Conservation (phyloP, 1,284 basidiomycete species). For the Agaricales sp. region DNA sequence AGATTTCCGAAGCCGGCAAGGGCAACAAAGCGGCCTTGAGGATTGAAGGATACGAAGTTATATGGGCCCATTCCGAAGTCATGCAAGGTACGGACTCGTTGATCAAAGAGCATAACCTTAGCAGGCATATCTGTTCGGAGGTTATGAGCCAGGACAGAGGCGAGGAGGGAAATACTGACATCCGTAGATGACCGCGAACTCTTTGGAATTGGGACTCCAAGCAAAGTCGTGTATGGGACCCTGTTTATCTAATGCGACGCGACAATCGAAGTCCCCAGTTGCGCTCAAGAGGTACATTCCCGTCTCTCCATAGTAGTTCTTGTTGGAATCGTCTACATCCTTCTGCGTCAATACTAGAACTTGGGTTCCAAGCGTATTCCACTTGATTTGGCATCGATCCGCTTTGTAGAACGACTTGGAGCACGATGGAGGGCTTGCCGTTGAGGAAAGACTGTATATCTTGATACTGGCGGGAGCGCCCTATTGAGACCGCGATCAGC, state of each 20-base stretch:
- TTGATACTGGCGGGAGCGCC: constrained; percentile 89
- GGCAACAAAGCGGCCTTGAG: constrained; percentile 82
- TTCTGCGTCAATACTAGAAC: constrained; percentile 88
- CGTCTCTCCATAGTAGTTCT: constrained; percentile 97
- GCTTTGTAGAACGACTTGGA: constrained; percentile 96
- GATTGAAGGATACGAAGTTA: constrained; percentile 94
- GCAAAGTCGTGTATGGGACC: constrained; percentile 95
- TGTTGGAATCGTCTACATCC: constrained; percentile 95
- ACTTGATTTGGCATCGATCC: constrained; percentile 90
- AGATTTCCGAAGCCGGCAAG: constrained; percentile 96
- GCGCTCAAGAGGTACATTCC: constrained; percentile 89
- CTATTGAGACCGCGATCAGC: constrained; percentile 20
- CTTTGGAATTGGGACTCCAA: constrained; percentile 97
- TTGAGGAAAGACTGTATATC: constrained; percentile 69
- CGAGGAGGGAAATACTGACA: constrained; percentile 45
- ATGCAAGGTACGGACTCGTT: constrained; percentile 79
- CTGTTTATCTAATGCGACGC: constrained; percentile 91
- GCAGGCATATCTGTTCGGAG: constrained; percentile 79
- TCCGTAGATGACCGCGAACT: constrained; percentile 94
- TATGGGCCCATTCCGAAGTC: constrained; percentile 86
- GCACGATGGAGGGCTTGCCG: constrained; percentile 51
- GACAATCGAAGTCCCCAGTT: constrained; percentile 93
- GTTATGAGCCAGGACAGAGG: constrained; percentile 2
- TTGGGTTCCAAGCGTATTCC: constrained; percentile 88
- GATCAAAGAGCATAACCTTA: constrained; percentile 86